Evolutionary conservation across 306 rosid genomes (phyloP), one percentile per base, ranked within the genome.

Genomic region (Vigna angularis): DNA sequence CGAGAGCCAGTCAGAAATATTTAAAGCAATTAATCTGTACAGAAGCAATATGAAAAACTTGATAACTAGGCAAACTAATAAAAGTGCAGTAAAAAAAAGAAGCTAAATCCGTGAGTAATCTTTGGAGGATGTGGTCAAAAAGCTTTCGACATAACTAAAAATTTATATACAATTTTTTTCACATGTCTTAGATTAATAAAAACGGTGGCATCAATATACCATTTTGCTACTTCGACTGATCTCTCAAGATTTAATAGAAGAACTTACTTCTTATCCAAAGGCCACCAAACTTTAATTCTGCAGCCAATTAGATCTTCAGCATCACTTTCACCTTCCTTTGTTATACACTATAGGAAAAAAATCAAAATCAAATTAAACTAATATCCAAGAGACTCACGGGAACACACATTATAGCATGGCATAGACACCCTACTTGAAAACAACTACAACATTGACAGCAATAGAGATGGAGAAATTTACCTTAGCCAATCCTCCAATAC

Each of bases 251-350:
- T 79, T 48, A 79, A 40, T 64, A 14, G 9, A 51, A 68, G 59
- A 51, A 82, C 86, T 93, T 78, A 95, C 99, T 72, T 1, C 83
- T 90, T 91, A 85, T 95, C 99, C 88, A 95, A 83, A 81, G 99
- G 99, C 99, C 99, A 95, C 99, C 99, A 95, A 86, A 95, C 89
- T 91, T 93, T 95, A 81, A 95, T 85, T 88, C 93, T 86, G 88
- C 96, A 88, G 78, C 97, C 97, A 57, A 85, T 89, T 81, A 95
- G 87, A 82, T 93, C 90, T 76, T 88, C 99, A 14, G 83, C 68
- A 76, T 93, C 90, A 79, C 40, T 93, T 79, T 85, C 91, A 76
- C 74, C 88, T 65, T 85, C 86, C 88, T 88, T 93, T 74, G 79
- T 85, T 62, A 86, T 88, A 83, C 88, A 86, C 99, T 95, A 52